Percentiles rank a stretch among this genome's conserved stretches.
These are phyloP conservation scores for Withania somnifera DNA, from an alignment of 305 asterid genomes.

Conservation along the genomic window DNA sequence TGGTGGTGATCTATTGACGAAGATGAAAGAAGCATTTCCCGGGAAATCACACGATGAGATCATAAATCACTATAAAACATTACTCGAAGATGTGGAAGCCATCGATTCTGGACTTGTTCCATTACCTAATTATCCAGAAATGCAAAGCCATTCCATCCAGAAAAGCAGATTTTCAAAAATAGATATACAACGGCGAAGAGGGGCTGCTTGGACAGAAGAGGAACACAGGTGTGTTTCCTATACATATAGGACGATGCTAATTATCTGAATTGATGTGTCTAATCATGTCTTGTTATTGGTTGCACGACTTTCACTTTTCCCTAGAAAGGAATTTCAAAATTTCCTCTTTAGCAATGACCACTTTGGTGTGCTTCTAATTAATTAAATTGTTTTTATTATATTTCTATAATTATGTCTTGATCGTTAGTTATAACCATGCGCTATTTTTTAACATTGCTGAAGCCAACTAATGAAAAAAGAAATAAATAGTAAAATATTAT, in stretches of 20 bases:
- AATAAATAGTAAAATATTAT: neutral
- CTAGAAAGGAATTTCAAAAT: neutral
- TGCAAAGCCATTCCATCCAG: neutral
- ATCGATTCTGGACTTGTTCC: slow-evolving; percentile 18
- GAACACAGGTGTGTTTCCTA: slow-evolving; percentile 18
- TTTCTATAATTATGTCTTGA: neutral
- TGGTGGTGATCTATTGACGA: neutral
- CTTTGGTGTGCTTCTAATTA: neutral
- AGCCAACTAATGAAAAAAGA: neutral
- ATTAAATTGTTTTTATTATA: neutral
- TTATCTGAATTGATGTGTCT: neutral
- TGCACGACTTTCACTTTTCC: neutral
- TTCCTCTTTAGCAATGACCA: neutral
- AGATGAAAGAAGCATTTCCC: slow-evolving; percentile 14
- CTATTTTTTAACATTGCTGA: neutral
- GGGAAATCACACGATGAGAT: slow-evolving; percentile 13
- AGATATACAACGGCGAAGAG: neutral
- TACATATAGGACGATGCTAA: neutral
- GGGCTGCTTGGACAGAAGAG: slow-evolving; percentile 15
- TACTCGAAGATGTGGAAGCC: slow-evolving; percentile 7
- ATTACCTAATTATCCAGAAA: neutral
- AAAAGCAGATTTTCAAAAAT: neutral
- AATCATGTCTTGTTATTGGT: neutral
- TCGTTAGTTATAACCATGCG: neutral
- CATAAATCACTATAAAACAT: neutral